phyloP scores from a whole-genome alignment of 805 yeast species.

The Nakazawaea laoshanensis region DNA sequence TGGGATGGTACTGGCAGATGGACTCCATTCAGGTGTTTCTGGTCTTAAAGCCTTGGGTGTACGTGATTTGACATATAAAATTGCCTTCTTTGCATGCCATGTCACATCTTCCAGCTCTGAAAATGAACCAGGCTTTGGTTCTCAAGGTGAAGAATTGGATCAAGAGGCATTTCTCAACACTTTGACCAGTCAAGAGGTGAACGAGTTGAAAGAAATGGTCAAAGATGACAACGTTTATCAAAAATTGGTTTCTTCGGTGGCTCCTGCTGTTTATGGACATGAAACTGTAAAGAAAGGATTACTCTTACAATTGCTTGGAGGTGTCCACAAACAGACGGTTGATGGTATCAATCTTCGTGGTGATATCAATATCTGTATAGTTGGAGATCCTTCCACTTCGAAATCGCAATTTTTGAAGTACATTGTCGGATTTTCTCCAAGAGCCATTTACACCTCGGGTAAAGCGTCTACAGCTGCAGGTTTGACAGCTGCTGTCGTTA shows the following conservation, averaged over 20 bases:
- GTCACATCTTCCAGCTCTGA: conserved; percentile 51
- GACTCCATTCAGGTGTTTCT: conserved; percentile 75
- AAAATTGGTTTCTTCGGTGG: conserved; percentile 78
- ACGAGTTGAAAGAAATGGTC: conserved; percentile 84
- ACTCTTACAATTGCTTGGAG: conserved; percentile 81
- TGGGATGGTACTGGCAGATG: conserved; percentile 47
- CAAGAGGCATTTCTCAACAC: conserved; percentile 77
- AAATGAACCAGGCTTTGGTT: conserved; percentile 18
- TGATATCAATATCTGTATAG: conserved; percentile 91
- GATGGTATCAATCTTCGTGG: conserved; percentile 96
- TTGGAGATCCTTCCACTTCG: conserved; percentile 97
- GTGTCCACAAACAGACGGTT: conserved; percentile 88
- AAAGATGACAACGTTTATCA: conserved; percentile 79
- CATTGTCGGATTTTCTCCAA: conserved; percentile 83
- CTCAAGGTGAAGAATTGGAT: conserved; percentile 16
- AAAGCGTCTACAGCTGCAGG: conserved; percentile 99
- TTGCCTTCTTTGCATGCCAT: conserved; percentile 89
- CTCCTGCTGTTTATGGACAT: conserved; percentile 96
- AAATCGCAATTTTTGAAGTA: conserved; percentile 94
- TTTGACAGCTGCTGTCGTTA: conserved; percentile 94
- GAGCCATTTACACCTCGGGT: conserved; percentile 96
- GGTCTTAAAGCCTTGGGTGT: conserved; percentile 90
- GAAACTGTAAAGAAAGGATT: conserved; percentile 91
- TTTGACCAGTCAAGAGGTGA: conserved; percentile 72
- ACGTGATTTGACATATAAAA: conserved; percentile 83